Base-by-base conservation (phyloP, 2,329 filamentous ascomycete species). In the Pyrenochaeta sp. region DNA sequence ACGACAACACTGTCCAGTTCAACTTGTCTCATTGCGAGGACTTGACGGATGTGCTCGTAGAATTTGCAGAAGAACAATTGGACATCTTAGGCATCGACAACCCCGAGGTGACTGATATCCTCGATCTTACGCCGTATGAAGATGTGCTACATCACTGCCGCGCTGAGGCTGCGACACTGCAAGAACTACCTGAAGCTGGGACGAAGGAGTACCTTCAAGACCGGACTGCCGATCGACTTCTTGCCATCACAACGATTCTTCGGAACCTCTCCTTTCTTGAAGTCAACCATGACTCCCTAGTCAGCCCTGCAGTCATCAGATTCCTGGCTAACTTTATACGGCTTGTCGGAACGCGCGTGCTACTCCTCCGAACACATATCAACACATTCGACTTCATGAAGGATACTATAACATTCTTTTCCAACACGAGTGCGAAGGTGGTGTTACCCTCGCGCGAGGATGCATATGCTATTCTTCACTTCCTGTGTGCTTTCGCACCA, bases 321-420 rank as follows among this genome's bases (percentile, higher is more conserved):
- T 90, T 96, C 61, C 75, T 96, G 7, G 90, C 90, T 44, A 86
- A 86, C 31, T 83, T 92, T 3, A 91, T 97, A 51, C 82, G 91
- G 47, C 89, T 94, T 55, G 79, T 97, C 10, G 94, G 93, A 20
- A 96, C 92, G 3, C 87, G 91, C 10, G 90, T 90, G 58, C 89
- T 93, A 80, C 81, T 97, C 20, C 75, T 97, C 28, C 85, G 90
- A 26, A 90, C 86, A 3, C 82, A 94, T 55, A 79, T 82, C 63
- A 96, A 96, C 71, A 94, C 89, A 0, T 77, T 96, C 55, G 94
- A 99, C 71, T 93, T 97, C 61, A 96, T 96, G 89, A 99, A 99
- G 73, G 94, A 99, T 69, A 78, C 91, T 20, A 84, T 97, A 44
- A 87, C 90, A 11, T 85, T 96, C 55, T 78, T 99, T 41, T 96